These are phyloP conservation scores for Fremontodendron californicum DNA, from an alignment of 345 rosid species.

Conservation along the genomic window DNA sequence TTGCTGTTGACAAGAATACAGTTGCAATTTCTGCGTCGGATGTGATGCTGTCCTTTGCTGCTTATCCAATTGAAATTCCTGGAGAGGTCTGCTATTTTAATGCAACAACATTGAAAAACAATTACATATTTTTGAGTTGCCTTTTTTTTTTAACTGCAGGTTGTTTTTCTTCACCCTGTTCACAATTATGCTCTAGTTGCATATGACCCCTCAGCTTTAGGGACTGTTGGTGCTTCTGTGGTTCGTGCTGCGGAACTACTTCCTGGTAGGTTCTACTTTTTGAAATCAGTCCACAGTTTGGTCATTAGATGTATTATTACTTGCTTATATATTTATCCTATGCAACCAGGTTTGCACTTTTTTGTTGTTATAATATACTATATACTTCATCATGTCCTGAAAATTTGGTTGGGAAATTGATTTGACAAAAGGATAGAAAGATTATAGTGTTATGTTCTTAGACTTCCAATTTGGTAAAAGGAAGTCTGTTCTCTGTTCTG, in stretches of 20 bases:
- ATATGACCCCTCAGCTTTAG: constrained; percentile 81
- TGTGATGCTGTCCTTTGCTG: constrained; percentile 95
- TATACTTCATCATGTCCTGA: not conserved
- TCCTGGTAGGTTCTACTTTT: constrained; percentile 55
- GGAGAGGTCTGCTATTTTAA: constrained; percentile 61
- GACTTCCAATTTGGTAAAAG: not conserved
- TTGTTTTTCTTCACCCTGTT: constrained; percentile 96
- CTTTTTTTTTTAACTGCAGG: constrained; percentile 43
- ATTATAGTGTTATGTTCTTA: not conserved
- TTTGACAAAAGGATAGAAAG: not conserved
- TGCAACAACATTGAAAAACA: not conserved
- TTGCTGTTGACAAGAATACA: constrained; percentile 86
- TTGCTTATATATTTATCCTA: not conserved
- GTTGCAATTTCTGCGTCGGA: constrained; percentile 83
- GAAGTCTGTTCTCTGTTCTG: not conserved
- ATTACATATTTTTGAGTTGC: constrained; percentile 14
- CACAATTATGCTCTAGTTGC: constrained; percentile 92
- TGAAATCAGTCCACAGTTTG: constrained; percentile 1
- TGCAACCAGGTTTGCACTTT: not conserved
- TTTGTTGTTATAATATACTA: not conserved
- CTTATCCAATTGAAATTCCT: constrained; percentile 93
- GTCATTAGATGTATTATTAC: not conserved
- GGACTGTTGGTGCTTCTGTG: constrained; percentile 67
- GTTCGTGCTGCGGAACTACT: constrained; percentile 87
- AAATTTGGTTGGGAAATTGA: not conserved